Evolutionary conservation across 1,139 yeast species (phyloP).

Genomic region (Pichiaceae sp.): DNA sequence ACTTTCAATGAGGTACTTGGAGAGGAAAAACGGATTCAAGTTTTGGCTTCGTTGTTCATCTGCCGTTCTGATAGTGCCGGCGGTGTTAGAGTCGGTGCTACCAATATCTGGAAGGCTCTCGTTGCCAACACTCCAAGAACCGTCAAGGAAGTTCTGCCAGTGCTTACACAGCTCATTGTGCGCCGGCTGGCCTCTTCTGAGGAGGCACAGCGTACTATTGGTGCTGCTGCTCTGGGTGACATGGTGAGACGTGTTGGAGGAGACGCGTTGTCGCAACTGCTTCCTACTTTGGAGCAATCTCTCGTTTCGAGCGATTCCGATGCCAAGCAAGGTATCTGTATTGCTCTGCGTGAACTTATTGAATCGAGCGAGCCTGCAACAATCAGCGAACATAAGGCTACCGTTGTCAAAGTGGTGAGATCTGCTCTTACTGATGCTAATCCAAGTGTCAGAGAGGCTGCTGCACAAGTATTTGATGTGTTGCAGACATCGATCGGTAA

Average conservation of each 20-base stretch:
- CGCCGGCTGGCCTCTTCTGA: conserved; percentile 76
- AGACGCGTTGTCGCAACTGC: conserved; percentile 71
- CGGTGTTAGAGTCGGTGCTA: conserved; percentile 82
- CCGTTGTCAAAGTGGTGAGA: conserved; percentile 68
- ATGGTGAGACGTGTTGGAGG: conserved; percentile 93
- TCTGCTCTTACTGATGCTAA: conserved; percentile 72
- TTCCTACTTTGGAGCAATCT: conserved; percentile 77
- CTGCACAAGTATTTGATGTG: conserved; percentile 85
- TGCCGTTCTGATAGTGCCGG: conserved; percentile 91
- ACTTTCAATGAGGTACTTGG: conserved; percentile 77
- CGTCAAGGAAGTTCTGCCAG: conserved; percentile 86
- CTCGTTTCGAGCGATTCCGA: conserved; percentile 58
- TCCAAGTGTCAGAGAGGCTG: conserved; percentile 74
- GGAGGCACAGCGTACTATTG: conserved; percentile 73
- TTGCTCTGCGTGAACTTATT: conserved; percentile 82
- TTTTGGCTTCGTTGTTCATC: conserved; percentile 75
- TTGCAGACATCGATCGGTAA: conserved; percentile 79
- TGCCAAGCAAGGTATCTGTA: conserved; percentile 93
- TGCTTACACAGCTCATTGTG: conserved; percentile 73
- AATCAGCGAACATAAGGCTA: conserved; percentile 56
- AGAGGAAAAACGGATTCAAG: conserved; percentile 77
- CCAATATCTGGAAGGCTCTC: conserved; percentile 94
- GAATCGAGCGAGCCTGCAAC: conserved; percentile 63
- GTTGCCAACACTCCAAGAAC: conserved; percentile 95
- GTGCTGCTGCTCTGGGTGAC: conserved; percentile 93